Conservation (phyloP, 192 early-diverging fungal genomes). For the Entomortierella beljakovae region DNA sequence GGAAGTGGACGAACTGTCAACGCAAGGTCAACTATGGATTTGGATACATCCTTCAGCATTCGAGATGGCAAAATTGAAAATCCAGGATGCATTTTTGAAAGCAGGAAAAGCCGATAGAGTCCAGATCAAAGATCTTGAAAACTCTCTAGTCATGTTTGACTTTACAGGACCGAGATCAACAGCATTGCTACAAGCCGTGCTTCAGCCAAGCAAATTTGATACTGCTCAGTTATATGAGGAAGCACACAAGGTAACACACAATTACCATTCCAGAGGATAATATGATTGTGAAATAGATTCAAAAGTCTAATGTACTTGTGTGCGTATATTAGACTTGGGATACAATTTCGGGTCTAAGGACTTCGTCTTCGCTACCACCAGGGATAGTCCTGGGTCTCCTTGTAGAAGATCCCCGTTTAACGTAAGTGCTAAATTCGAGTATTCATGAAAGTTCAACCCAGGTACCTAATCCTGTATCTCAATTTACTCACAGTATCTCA, state of each 20-base stretch:
- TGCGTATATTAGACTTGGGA: slow-evolving; percentile 56
- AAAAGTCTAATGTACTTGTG: too few species aligned
- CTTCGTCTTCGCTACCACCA: slow-evolving; percentile 80
- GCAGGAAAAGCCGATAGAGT: slow-evolving; percentile 10
- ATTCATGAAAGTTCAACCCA: too few species aligned
- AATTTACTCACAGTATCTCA: not conserved
- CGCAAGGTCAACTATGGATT: slow-evolving; percentile 73
- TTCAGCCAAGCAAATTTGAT: slow-evolving; percentile 56
- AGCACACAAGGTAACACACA: slow-evolving; percentile 53
- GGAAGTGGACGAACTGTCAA: slow-evolving; percentile 28
- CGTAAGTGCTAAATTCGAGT: slow-evolving; percentile 60
- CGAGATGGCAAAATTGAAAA: slow-evolving; percentile 49
- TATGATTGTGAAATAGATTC: too few species aligned
- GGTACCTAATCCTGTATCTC: too few species aligned
- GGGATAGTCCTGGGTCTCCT: slow-evolving; percentile 84
- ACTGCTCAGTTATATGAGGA: slow-evolving; percentile 21
- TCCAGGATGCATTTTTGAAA: slow-evolving; percentile 42
- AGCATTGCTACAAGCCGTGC: slow-evolving; percentile 73
- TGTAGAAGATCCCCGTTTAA: slow-evolving; percentile 88
- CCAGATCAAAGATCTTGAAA: slow-evolving; percentile 60
- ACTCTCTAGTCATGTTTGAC: slow-evolving; percentile 81
- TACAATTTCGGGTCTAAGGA: slow-evolving; percentile 60
- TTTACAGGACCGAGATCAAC: slow-evolving; percentile 89
- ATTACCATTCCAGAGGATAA: not conserved
- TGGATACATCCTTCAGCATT: slow-evolving; percentile 83